Conservation (phyloP, 495 filamentous ascomycete species). For the Bacidia gigantensis region DNA sequence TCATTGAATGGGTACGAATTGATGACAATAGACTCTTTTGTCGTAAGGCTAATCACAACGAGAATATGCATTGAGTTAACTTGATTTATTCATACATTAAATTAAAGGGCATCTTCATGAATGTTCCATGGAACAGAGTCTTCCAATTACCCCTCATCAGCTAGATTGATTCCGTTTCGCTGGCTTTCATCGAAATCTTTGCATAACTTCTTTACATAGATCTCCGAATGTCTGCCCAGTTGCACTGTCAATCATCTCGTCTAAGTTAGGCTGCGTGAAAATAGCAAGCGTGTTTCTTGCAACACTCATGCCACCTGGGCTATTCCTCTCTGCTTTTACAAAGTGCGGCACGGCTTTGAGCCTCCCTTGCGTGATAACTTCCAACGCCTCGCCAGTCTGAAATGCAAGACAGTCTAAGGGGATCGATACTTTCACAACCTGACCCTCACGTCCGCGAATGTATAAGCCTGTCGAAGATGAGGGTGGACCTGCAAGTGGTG, state of each 20-base stretch:
- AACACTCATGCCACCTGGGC: slow-evolving; percentile 34
- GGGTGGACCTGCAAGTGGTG: slow-evolving; percentile 58
- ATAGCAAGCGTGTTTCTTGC: slow-evolving; percentile 91
- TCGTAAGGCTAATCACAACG: too few relatives aligned
- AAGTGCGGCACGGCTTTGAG: slow-evolving; percentile 96
- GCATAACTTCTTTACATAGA: slow-evolving; percentile 74
- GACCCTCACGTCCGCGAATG: slow-evolving; percentile 69
- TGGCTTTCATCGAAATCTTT: slow-evolving; percentile 34
- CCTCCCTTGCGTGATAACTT: slow-evolving; percentile 73
- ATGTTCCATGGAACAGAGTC: too few relatives aligned
- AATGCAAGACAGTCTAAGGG: slow-evolving; percentile 85
- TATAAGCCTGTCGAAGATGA: slow-evolving; percentile 79
- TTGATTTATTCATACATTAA: too few relatives aligned
- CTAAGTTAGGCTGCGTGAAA: slow-evolving; percentile 92
- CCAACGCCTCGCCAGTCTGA: slow-evolving; percentile 85
- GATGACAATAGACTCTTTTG: too few relatives aligned
- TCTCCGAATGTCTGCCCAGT: slow-evolving; percentile 65
- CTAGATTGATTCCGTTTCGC: too few relatives aligned
- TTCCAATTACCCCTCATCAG: too few relatives aligned
- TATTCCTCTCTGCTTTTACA: slow-evolving; percentile 53
- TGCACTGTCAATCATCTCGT: slow-evolving; percentile 65
- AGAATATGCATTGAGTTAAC: too few relatives aligned
- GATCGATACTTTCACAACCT: slow-evolving; percentile 75
- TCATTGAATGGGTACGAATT: too few relatives aligned
- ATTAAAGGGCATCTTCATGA: too few relatives aligned